Conservation (phyloP, 306 rosid genomes). For the Gastrolobium villosum region DNA sequence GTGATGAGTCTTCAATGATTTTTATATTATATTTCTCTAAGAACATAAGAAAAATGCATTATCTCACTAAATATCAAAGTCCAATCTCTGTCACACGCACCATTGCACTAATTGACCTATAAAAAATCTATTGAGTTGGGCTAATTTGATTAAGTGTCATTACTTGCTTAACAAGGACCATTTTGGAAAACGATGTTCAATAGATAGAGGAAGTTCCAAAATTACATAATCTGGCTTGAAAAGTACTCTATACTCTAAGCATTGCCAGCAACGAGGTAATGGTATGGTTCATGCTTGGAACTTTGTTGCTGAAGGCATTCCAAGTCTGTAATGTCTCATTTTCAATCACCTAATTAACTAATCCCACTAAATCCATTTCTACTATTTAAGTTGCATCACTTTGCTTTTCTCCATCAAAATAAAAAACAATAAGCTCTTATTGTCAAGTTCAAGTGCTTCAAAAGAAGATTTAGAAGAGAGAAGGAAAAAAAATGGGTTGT, state of each 20-base stretch:
- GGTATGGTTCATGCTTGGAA: conserved; percentile 43
- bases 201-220: conserved; percentile 34
- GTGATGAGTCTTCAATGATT: no score
- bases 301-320: conserved; percentile 55
- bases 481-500: conserved; percentile 49
- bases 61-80: conserved; percentile 13
- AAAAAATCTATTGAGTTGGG: background rate
- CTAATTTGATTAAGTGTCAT: background rate
- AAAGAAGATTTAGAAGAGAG: conserved; percentile 4
- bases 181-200: conserved; percentile 40
- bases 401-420: conserved; percentile 55
- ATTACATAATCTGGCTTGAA: conserved; percentile 54
- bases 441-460: conserved; percentile 19
- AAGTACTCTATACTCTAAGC: conserved; percentile 65
- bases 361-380: conserved; percentile 43
- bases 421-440: background rate
- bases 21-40: no score
- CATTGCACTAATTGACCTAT: conserved; percentile 5
- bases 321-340: conserved; percentile 51
- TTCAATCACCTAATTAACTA: conserved; percentile 73
- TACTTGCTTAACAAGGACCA: conserved; percentile 26
- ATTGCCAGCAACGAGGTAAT: conserved; percentile 52
- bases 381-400: conserved; percentile 50
- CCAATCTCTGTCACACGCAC: background rate
- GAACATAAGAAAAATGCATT: background rate